Evolutionary conservation across 352 stramenopile genomes (phyloP).

Genomic region (Plasmopara viticola): DNA sequence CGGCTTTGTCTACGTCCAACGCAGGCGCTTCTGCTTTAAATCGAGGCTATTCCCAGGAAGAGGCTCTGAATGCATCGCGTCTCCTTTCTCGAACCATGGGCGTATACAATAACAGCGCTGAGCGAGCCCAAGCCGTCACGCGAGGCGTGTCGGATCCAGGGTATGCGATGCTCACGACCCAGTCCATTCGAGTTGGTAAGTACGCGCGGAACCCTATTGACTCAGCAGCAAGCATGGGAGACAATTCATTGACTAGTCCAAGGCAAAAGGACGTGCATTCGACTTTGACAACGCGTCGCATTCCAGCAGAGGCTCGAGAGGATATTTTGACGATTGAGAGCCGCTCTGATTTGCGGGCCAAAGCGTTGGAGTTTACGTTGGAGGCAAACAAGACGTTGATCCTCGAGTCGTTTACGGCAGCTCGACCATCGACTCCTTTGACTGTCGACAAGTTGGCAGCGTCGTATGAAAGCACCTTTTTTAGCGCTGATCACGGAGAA

Average conservation of each 20-base stretch:
- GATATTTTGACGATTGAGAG: conserved; percentile 16
- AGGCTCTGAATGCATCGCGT: conserved; percentile 22
- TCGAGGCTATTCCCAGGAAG: conserved; percentile 12
- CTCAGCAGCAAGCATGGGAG: conserved; percentile 8
- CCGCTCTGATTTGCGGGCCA: conserved; percentile 14
- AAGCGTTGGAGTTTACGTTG: conserved; percentile 20
- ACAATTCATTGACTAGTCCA: conserved; percentile 16
- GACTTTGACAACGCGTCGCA: conserved; percentile 16
- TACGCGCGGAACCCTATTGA: conserved; percentile 14
- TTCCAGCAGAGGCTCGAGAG: conserved; percentile 19
- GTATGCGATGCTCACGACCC: conserved; percentile 62
- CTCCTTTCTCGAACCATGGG: conserved; percentile 22
- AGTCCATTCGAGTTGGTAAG: conserved; percentile 45
- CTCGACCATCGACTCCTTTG: conserved; percentile 11
- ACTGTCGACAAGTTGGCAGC: not conserved
- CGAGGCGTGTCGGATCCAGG: conserved; percentile 35
- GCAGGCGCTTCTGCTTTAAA: conserved; percentile 1
- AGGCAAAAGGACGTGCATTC: conserved; percentile 28
- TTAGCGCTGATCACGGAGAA: not conserved
- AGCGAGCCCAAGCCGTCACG: not conserved
- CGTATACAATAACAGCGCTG: conserved; percentile 17
- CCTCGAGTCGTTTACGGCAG: conserved; percentile 9
- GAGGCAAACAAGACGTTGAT: conserved; percentile 15
- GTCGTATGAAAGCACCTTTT: conserved; percentile 6
- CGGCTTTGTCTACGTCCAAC: conserved; percentile 8